These are phyloP conservation scores for Lathyrus tuberosus DNA, from an alignment of 306 rosid genomes.

Conservation along the genomic window DNA sequence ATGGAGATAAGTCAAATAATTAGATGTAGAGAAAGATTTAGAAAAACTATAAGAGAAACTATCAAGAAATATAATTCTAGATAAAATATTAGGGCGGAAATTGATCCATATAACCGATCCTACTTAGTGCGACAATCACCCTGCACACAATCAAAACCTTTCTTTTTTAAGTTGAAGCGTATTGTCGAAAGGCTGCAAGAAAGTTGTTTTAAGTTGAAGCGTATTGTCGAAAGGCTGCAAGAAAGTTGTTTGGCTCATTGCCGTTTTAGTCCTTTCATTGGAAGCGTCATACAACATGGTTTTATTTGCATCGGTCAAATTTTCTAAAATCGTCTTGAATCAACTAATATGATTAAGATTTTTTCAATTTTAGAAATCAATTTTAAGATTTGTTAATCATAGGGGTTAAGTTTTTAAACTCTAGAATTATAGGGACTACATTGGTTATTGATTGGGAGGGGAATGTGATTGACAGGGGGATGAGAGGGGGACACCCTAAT, in stretches of 20 bases:
- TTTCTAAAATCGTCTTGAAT: not conserved
- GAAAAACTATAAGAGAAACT: too few species aligned
- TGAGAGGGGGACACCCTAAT: slow-evolving; percentile 34
- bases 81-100: too few species aligned
- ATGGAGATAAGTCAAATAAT: too few species aligned
- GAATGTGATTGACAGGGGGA: slow-evolving; percentile 16
- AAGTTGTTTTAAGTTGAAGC: slow-evolving; percentile 17
- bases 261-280: not conserved
- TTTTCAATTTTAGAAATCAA: not conserved
- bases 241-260: not conserved
- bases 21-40: too few species aligned
- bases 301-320: not conserved
- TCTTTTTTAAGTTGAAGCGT: slow-evolving; percentile 20
- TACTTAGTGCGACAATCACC: too few species aligned
- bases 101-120: too few species aligned
- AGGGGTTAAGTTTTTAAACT: not conserved
- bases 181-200: slow-evolving; percentile 33
- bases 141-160: not conserved
- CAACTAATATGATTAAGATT: not conserved
- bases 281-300: not conserved
- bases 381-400: not conserved
- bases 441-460: slow-evolving; percentile 8
- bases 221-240: slow-evolving; percentile 37
- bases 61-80: too few species aligned
- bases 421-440: not conserved